Evolutionary conservation across 1,139 yeast genomes (phyloP), one percentile per base, ranked within the genome.

Genomic region (Blastobotrys petasosporus): DNA sequence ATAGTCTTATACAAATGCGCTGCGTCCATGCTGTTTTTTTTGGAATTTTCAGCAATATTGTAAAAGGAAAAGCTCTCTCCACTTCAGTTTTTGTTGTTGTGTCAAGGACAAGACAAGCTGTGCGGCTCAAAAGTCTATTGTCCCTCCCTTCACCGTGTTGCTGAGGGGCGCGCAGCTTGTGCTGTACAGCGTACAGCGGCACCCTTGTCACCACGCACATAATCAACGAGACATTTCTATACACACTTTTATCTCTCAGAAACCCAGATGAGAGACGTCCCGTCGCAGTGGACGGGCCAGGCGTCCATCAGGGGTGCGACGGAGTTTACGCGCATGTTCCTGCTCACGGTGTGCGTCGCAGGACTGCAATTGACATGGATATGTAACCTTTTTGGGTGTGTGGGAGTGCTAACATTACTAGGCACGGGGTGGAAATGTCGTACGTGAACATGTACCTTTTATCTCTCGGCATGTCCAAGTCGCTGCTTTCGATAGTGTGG

Each of bases 401-500:
- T 4, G 25, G 25, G 25, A 4, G 25, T 20, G 7, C 25, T 20
- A 20, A 20, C 25, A 4, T 20, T 20, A 7, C 25, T 20, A 20
- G 25, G 25, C 25, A 20, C 25, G 70, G 71, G 13, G 66, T 68
- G 39, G 70, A 67, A 52, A 67, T 64, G 62, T 59, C 69, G 7
- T 68, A 67, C 49, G 68, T 66, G 35, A 66, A 62, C 46, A 61
- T 65, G 11, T 66, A 61, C 47, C 56, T 69, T 34, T 61, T 78
- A 9, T 74, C 80, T 0, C 62, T 79, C 15, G 83, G 83, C 2
- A 65, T 79, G 49, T 68, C 80, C 2, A 77, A 77, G 52, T 69
- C 75, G 13, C 54, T 69, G 4, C 61, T 78, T 47, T 77, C 82
- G 1, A 61, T 79, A 34, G 73, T 79, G 2, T 79, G 83, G 83